Base-by-base conservation (phyloP, 805 yeast genomes). In the Maudiozyma pseudohumilis region DNA sequence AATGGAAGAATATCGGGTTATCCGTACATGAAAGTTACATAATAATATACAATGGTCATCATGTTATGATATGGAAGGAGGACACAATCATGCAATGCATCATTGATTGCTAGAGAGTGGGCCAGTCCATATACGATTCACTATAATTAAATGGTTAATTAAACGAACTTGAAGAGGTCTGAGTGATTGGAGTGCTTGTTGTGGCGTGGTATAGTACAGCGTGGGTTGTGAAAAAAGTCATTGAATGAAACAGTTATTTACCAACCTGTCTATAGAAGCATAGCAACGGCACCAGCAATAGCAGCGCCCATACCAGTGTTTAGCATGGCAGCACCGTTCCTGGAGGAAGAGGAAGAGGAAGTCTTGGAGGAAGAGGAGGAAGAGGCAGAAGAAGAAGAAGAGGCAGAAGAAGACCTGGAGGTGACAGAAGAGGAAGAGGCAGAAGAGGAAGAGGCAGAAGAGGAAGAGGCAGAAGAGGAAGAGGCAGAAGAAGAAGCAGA, bases 211-310 rank as follows among this genome's bases (percentile, higher is more conserved):
- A n/a, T n/a, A n/a, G n/a, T n/a, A n/a, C n/a, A n/a, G n/a, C n/a
- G n/a, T n/a, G n/a, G n/a, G n/a, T n/a, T n/a, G n/a, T n/a, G n/a
- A n/a, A n/a, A n/a, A n/a, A n/a, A n/a, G n/a, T n/a, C n/a, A 27
- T 9, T 13, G 17, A 11, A 28, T 15, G 12, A 34, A 34, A 4
- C n/a, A 17, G 19, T 24, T 11, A 11, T 38, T 11, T 38, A 10
- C 18, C 35, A 43, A 29, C 35, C 24, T 16, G 35, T 28, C 44
- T 38, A 46, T 37, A 46, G 42, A 33, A 46, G 34, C 36, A 46
- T 32, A 20, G 50, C 50, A 15, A 40, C 45, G 31, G 48, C 50
- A 42, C 48, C 50, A 26, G 46, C 50, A 27, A 46, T 26, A n/a
- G n/a, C n/a, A 24, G 35, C 41, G 40, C 49, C 46, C 35, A 46